Percentiles rank a stretch among this genome's conserved stretches.
Conservation (phyloP, 768 basidiomycete genomes). For the Boletellus emodensis region DNA sequence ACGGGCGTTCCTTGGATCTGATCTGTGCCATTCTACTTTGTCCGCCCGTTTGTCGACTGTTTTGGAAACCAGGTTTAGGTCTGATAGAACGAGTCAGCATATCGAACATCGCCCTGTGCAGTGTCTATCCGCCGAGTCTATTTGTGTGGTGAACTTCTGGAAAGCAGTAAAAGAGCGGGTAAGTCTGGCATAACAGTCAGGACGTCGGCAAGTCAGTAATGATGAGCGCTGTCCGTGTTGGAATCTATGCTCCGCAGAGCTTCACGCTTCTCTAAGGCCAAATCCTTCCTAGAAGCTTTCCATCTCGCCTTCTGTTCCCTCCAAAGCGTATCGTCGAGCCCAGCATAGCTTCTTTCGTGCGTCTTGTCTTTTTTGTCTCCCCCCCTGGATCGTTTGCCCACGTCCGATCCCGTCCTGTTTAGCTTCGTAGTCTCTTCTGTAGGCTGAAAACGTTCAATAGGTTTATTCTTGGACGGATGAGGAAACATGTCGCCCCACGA, state of each 20-base stretch:
- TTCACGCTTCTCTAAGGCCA: not conserved
- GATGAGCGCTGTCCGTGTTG: not conserved
- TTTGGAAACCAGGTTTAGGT: not conserved
- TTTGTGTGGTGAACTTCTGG: not conserved
- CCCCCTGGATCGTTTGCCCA: constrained; percentile 46
- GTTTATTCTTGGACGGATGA: constrained; percentile 74
- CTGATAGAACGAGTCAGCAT: not conserved
- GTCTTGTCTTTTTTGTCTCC: constrained; percentile 23
- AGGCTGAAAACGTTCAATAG: constrained; percentile 58
- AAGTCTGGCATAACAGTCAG: no score
- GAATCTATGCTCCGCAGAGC: constrained; percentile 9
- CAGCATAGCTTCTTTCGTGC: constrained; percentile 26
- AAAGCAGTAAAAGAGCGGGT: no score
- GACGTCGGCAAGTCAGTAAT: constrained; percentile 2
- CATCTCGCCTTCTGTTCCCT: constrained; percentile 35
- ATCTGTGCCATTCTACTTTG: not conserved
- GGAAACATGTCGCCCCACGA: constrained; percentile 96
- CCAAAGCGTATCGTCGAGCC: constrained; percentile 35
- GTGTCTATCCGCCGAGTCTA: not conserved
- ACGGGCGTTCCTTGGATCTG: not conserved
- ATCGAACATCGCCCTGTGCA: not conserved
- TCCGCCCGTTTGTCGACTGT: not conserved
- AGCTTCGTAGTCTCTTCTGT: constrained; percentile 26
- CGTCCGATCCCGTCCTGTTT: constrained; percentile 45
- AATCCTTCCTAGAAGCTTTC: constrained; percentile 20